A percentile compares a stretch with the other conserved stretches of the same genome.
Conservation (phyloP, 2,329 filamentous ascomycete species). For the Myrmaecium sp. region DNA sequence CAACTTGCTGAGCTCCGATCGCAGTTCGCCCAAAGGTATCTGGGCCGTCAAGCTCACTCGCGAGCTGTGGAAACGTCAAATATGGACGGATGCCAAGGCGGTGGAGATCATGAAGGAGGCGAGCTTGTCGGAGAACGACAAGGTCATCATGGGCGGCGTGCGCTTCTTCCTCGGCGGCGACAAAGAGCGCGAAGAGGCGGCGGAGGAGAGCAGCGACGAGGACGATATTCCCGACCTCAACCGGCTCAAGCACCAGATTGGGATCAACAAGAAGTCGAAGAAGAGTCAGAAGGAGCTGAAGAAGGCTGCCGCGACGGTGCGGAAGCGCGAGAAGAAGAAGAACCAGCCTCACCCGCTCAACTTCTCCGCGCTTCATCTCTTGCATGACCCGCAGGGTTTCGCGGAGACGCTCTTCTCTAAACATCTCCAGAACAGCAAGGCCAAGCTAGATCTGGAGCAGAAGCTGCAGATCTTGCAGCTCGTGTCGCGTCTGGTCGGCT, state of each 20-base stretch:
- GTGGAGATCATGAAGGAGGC: conserved; percentile 99
- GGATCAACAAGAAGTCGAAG: conserved; percentile 92
- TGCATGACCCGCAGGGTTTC: conserved; percentile 90
- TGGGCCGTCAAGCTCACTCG: conserved; percentile 94
- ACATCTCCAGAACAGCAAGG: conserved; percentile 74
- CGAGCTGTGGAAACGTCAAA: conserved; percentile 89
- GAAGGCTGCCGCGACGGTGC: conserved; percentile 67
- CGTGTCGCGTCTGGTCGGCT: conserved; percentile 74
- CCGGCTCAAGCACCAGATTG: conserved; percentile 66
- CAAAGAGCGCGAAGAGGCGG: conserved; percentile 79
- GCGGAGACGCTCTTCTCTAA: conserved; percentile 80
- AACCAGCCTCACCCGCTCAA: conserved; percentile 74
- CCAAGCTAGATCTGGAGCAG: conserved; percentile 72
- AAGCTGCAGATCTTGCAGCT: conserved; percentile 82
- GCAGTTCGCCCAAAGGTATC: conserved; percentile 66
- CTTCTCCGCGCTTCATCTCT: conserved; percentile 84
- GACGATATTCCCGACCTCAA: conserved; percentile 59
- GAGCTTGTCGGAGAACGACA: conserved; percentile 74
- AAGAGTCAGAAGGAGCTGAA: conserved; percentile 69
- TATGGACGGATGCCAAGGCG: conserved; percentile 87
- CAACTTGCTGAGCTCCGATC: conserved; percentile 77
- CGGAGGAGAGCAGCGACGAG: conserved; percentile 71
- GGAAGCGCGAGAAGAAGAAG: conserved; percentile 71
- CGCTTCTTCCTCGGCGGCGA: conserved; percentile 93
- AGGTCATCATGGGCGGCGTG: conserved; percentile 74